Evolutionary conservation across 1,284 basidiomycete genomes (phyloP), one percentile per base, ranked within the genome.

Genomic region (Tetrapyrgos nigripes): DNA sequence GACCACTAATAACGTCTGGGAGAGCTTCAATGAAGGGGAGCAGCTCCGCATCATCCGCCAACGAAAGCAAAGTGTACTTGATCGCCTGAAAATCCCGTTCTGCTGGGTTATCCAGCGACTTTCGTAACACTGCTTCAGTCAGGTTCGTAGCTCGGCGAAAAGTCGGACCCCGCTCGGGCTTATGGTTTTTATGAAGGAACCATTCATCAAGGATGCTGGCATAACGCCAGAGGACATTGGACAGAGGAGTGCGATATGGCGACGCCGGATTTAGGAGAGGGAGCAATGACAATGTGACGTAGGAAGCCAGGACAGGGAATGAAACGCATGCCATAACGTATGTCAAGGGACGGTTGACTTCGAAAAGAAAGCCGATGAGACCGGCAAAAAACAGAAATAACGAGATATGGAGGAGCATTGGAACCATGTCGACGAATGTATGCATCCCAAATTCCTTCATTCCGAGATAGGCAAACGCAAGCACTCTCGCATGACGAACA

Each of bases 21-120:
- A 60, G 50, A 35, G 59, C 59, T 27, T 61, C 59, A 4, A 54
- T 53, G n/a, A 61, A 57, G 3, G 59, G 59, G 33, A 58, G 46
- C 11, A 58, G 45, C 14, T 58, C 50, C 14, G 21, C 26, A 13
- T 58, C 57, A 14, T 58, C 57, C 3, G 51, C 53, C 26, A 58
- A 40, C 4, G 33, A 48, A 4, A 48, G 44, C 3, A 58, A n/a
- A 2, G 57, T 53, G 45, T 35, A 58, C 2, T 48, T 35, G 8
- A 58, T 13, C 2, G 57, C 57, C 2, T 50, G 45, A 21, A 53
- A 45, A 26, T 58, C 57, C 21, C 57, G 33, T 9, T 48, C n/a
- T 8, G 21, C 10, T 3, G 57, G 19, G 11, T 53, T 19, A 2
- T 40, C 31, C 19, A 58, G 26, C 14, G 57, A 50, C 24, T 37